phyloP scores from a whole-genome alignment of 345 rosid species.

The Cardiospermum halicacabum region DNA sequence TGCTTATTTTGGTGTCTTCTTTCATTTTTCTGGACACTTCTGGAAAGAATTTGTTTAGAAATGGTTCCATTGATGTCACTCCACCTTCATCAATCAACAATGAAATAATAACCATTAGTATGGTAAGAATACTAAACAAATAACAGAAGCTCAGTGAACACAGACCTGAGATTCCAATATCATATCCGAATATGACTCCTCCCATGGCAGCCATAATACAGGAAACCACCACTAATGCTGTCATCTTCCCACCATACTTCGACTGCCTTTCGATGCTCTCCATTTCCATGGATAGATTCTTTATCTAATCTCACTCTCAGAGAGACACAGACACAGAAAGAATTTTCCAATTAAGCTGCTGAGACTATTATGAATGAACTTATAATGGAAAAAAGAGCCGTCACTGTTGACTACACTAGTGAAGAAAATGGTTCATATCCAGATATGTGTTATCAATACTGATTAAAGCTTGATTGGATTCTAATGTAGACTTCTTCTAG shows the following conservation, averaged over 20 bases:
- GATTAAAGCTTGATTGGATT: no score
- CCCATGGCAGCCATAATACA: constrained; percentile 89
- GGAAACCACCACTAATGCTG: constrained; percentile 57
- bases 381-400: not conserved
- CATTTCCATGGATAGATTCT: constrained; percentile 35
- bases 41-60: constrained; percentile 51
- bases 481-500: no score
- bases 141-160: no score
- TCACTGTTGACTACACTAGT: constrained; percentile 9
- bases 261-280: constrained; percentile 18
- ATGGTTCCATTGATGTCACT: constrained; percentile 80
- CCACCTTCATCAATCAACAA: constrained; percentile 47
- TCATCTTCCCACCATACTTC: constrained; percentile 46
- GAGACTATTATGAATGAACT: not conserved
- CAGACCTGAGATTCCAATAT: constrained; percentile 74
- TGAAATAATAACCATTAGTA: no score
- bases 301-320: constrained; percentile 8
- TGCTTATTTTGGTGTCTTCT: constrained; percentile 42
- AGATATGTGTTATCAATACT: no score
- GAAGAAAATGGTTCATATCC: not conserved
- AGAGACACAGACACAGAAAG: not conserved
- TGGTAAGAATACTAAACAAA: no score
- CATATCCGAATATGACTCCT: constrained; percentile 84
- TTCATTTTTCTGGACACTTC: constrained; percentile 48
- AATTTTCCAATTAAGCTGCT: not conserved